phyloP scores from a whole-genome alignment of 257 asterid genomes.

The Buddleja alternifolia region DNA sequence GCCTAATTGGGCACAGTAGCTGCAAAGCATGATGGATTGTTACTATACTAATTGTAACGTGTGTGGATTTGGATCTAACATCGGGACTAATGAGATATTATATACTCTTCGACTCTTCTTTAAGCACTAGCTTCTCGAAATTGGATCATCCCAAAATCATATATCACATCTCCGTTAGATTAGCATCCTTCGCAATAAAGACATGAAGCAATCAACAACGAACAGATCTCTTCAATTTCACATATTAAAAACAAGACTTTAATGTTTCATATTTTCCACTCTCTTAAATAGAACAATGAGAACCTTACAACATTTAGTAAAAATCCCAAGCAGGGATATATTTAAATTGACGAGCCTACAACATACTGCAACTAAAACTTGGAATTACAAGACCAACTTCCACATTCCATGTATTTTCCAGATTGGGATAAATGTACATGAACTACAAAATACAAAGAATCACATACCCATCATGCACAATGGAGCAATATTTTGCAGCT shows the following conservation, averaged over 20 bases:
- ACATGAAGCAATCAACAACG: not conserved
- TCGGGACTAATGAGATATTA: too few species aligned
- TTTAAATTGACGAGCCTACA: constrained; percentile 29
- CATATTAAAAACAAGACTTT: not conserved
- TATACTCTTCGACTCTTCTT: too few species aligned
- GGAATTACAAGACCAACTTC: not conserved
- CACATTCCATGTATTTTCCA: not conserved
- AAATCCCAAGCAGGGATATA: constrained; percentile 62
- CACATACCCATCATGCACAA: constrained; percentile 1
- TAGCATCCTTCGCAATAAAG: not conserved
- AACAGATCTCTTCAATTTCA: not conserved
- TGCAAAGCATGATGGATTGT: too few species aligned
- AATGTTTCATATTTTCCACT: not conserved
- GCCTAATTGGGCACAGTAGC: too few species aligned
- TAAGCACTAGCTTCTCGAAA: too few species aligned
- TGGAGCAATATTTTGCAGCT: constrained; percentile 18
- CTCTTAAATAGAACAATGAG: constrained; percentile 5
- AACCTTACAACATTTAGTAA: constrained; percentile 39
- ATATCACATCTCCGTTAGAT: not conserved
- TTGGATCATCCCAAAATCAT: not conserved
- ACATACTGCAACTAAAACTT: constrained; percentile 22
- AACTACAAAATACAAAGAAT: constrained; percentile 44
- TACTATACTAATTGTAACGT: too few species aligned
- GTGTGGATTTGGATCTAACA: too few species aligned
- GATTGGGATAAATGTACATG: not conserved